Conservation (phyloP, 78 protist genomes). For the Dictyostelium firmibasis region DNA sequence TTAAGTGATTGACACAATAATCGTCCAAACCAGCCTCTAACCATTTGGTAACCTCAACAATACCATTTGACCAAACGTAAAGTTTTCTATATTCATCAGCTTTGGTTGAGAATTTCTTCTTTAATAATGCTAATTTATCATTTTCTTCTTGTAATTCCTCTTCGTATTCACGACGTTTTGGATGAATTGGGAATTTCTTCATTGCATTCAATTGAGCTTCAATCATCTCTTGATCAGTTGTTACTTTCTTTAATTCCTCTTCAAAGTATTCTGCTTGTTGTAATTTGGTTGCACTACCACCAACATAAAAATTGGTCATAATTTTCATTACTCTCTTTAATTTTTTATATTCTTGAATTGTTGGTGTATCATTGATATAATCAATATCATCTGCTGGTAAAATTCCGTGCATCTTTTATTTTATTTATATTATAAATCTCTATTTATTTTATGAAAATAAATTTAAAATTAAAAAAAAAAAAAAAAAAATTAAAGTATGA, state of each 20-base stretch:
- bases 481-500: neutral
- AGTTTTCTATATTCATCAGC: slow-evolving; percentile 39
- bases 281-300: slow-evolving; percentile 54
- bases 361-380: slow-evolving; percentile 81
- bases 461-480: neutral
- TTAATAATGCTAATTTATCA: slow-evolving; percentile 8
- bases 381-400: slow-evolving; percentile 65
- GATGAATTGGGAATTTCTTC: slow-evolving; percentile 67
- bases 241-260: slow-evolving; percentile 33
- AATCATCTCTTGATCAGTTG: slow-evolving; percentile 41
- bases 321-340: slow-evolving; percentile 80
- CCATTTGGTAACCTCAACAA: slow-evolving; percentile 80
- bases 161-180: slow-evolving; percentile 80
- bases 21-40: slow-evolving; percentile 73
- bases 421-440: neutral
- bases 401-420: slow-evolving; percentile 55
- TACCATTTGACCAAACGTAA: slow-evolving; percentile 66
- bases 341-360: slow-evolving; percentile 80
- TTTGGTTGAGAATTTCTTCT: slow-evolving; percentile 25
- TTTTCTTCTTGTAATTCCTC: slow-evolving; percentile 48
- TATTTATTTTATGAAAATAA: neutral
- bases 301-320: slow-evolving; percentile 76
- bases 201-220: slow-evolving; percentile 40
- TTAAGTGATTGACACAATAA: slow-evolving; percentile 68
- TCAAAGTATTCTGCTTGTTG: slow-evolving; percentile 71